These are phyloP conservation scores for Brettanomyces nanus DNA, from an alignment of 805 yeast species.

Conservation along the genomic window DNA sequence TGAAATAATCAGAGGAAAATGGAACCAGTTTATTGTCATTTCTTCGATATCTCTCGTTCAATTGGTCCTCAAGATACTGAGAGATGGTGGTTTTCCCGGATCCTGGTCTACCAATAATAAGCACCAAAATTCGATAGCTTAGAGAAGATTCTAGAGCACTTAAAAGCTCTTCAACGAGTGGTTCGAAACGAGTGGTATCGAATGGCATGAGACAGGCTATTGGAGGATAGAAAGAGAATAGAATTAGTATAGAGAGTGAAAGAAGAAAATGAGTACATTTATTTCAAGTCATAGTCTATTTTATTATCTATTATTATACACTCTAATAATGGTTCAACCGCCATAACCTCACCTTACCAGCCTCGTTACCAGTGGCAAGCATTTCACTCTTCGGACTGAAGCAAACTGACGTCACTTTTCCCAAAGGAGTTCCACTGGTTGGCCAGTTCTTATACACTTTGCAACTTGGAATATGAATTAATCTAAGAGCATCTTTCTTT, in stretches of 20 bases:
- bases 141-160: neutral
- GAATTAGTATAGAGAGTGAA: no score
- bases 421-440: conserved; percentile 91
- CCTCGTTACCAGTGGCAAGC: conserved; percentile 85
- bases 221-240: no score
- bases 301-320: no score
- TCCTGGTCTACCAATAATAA: conserved; percentile 76
- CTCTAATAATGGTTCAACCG: conserved; percentile 67
- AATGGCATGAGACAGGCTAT: no score
- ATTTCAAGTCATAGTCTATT: neutral
- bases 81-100: conserved; percentile 77
- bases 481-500: conserved; percentile 73
- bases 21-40: neutral
- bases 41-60: conserved; percentile 23
- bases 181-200: neutral
- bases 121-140: conserved; percentile 36
- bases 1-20: neutral
- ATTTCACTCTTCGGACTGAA: conserved; percentile 79
- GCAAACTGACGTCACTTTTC: conserved; percentile 75
- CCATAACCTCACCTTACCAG: conserved; percentile 87
- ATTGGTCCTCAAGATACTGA: conserved; percentile 29
- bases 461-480: conserved; percentile 83
- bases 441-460: conserved; percentile 95
- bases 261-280: no score
- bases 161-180: conserved; percentile 2